phyloP scores from a whole-genome alignment of 2,329 filamentous ascomycete species.

The Metarhizium humberi region DNA sequence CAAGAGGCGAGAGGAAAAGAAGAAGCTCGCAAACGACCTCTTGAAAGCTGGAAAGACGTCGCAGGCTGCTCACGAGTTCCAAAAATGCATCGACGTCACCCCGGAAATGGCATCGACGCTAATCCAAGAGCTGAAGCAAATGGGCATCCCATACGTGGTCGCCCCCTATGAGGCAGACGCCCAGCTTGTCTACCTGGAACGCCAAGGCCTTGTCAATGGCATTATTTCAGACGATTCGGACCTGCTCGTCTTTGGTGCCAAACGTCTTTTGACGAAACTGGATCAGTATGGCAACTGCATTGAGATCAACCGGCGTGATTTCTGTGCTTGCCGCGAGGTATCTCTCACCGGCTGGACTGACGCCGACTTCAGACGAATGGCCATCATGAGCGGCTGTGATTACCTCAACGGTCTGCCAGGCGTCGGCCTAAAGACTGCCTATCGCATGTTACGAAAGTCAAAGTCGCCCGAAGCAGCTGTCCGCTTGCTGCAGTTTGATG shows the following conservation, averaged over 20 bases:
- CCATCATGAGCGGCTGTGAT: conserved; percentile 92
- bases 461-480: conserved; percentile 78
- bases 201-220: conserved; percentile 70
- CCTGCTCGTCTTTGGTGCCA: conserved; percentile 88
- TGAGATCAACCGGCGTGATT: conserved; percentile 83
- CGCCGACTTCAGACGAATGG: conserved; percentile 85
- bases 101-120: conserved; percentile 88
- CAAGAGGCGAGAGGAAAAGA: conserved; percentile 69
- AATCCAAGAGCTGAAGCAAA: conserved; percentile 82
- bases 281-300: conserved; percentile 90
- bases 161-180: conserved; percentile 96
- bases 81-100: conserved; percentile 92
- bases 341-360: conserved; percentile 90
- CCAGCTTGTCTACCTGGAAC: conserved; percentile 91
- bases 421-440: conserved; percentile 87
- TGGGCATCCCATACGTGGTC: conserved; percentile 77
- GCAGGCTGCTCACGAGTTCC: conserved; percentile 76
- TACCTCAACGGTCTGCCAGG: conserved; percentile 81
- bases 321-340: conserved; percentile 79
- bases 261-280: conserved; percentile 82
- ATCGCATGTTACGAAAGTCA: conserved; percentile 82
- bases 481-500: conserved; percentile 78
- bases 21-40: conserved; percentile 65
- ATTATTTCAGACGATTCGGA: conserved; percentile 97
- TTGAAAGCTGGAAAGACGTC: conserved; percentile 71